A percentile compares a stretch with the other conserved stretches of the same genome.
Conservation (phyloP, 305 asterid genomes). For the Fraxinus platypoda region DNA sequence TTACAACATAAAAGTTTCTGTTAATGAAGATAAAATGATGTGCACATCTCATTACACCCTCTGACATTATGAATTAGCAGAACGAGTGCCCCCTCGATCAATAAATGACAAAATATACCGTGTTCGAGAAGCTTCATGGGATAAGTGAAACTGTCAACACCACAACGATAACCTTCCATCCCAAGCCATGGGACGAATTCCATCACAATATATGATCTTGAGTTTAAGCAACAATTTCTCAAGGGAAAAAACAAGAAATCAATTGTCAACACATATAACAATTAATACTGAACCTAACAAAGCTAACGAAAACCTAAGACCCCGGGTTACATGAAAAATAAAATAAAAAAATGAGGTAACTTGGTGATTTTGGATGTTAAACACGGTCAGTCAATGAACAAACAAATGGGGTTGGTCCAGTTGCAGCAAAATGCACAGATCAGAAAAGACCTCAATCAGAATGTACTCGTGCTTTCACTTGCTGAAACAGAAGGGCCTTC, state of each 20-base stretch:
- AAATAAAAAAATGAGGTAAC: slow-evolving; percentile 23
- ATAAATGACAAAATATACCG: background rate
- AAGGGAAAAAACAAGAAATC: background rate
- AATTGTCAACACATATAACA: background rate
- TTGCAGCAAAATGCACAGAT: background rate
- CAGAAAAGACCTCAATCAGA: slow-evolving; percentile 27
- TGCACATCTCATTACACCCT: slow-evolving; percentile 11
- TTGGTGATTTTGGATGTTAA: slow-evolving; percentile 30
- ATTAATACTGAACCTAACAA: background rate
- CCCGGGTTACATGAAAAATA: slow-evolving; percentile 9
- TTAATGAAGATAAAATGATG: slow-evolving; percentile 4
- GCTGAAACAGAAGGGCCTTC: slow-evolving; percentile 59
- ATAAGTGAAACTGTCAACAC: slow-evolving; percentile 19
- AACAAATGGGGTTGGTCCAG: slow-evolving; percentile 28
- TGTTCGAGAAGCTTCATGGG: slow-evolving; percentile 10
- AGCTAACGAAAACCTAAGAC: slow-evolving; percentile 25
- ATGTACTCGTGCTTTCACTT: slow-evolving; percentile 56
- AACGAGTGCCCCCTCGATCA: slow-evolving; percentile 10
- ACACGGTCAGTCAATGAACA: slow-evolving; percentile 48
- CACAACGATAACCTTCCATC: background rate
- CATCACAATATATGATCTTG: background rate
- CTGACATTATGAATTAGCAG: background rate
- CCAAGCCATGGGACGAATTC: background rate
- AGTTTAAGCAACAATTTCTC: background rate
- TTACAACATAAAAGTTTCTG: slow-evolving; percentile 9